phyloP scores from a whole-genome alignment of 495 filamentous ascomycete genomes.

The Aspergillus sclerotiicarbonarius region DNA sequence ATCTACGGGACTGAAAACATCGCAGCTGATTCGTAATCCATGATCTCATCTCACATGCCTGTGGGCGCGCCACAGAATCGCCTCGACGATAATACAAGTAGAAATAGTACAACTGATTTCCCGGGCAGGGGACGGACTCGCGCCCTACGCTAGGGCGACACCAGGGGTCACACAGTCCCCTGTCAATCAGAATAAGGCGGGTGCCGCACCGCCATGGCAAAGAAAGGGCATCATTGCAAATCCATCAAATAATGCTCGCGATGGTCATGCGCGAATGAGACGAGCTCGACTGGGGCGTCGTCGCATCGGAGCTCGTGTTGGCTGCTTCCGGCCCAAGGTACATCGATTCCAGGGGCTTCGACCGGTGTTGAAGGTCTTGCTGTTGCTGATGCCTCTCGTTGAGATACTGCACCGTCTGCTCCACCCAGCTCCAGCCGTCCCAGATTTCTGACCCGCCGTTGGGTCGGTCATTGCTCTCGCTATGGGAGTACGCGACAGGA shows the following conservation, averaged over 20 bases:
- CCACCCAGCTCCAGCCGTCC: constrained; percentile 55
- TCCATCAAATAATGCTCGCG: constrained; percentile 66
- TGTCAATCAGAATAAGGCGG: not conserved
- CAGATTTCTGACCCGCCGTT: constrained; percentile 33
- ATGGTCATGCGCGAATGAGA: constrained; percentile 68
- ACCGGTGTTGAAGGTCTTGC: constrained; percentile 17
- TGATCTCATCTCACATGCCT: constrained; percentile 23
- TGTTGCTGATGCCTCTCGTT: constrained; percentile 37
- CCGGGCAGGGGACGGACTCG: not conserved
- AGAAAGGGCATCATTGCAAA: not conserved
- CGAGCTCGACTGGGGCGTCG: constrained; percentile 35
- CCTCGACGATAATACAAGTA: not conserved
- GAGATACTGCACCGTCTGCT: constrained; percentile 48
- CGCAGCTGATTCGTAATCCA: constrained; percentile 16
- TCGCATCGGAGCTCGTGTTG: constrained; percentile 37
- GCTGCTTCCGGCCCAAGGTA: constrained; percentile 35
- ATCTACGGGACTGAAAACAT: not conserved
- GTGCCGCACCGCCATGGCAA: not conserved
- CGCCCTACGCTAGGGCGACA: too few relatives aligned
- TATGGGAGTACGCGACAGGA: constrained; percentile 8
- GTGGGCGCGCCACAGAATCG: not conserved
- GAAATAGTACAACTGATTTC: not conserved
- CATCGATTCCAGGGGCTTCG: constrained; percentile 26
- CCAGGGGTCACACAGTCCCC: too few relatives aligned
- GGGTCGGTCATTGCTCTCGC: not conserved